phyloP scores from a whole-genome alignment of 2,329 filamentous ascomycete genomes.

The Colletotrichum spaethianum region DNA sequence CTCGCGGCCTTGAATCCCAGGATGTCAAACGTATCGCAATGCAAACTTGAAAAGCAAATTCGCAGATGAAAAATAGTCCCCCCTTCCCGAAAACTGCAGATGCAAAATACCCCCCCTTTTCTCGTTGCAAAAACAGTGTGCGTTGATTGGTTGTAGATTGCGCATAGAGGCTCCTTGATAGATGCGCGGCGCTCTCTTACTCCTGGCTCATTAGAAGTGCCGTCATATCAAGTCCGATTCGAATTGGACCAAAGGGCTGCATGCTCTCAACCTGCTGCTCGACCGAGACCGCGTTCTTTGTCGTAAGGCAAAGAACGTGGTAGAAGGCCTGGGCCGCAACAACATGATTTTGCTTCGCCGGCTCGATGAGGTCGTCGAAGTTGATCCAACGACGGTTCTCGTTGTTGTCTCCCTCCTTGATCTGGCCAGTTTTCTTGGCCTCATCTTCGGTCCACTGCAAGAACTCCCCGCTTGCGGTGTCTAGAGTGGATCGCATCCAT shows the following conservation, averaged over 20 bases:
- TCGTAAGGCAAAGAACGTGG: constrained; percentile 80
- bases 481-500: constrained; percentile 55
- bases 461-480: constrained; percentile 62
- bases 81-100: constrained; percentile 4
- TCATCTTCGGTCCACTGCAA: constrained; percentile 58
- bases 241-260: constrained; percentile 63
- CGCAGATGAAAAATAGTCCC: constrained; percentile 9
- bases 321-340: constrained; percentile 83
- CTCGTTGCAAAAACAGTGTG: constrained; percentile 2
- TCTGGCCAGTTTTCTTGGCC: constrained; percentile 50
- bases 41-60: constrained; percentile 2
- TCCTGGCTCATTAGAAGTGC: not conserved
- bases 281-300: constrained; percentile 74
- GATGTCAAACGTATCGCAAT: not conserved
- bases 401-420: constrained; percentile 48
- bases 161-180: constrained; percentile 13
- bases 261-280: constrained; percentile 66
- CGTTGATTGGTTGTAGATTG: not conserved
- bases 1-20: not conserved
- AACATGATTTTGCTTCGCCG: constrained; percentile 64
- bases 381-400: constrained; percentile 63
- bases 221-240: constrained; percentile 52
- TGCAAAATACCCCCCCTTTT: not conserved
- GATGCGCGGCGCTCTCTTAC: not conserved
- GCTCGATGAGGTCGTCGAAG: constrained; percentile 80